Evolutionary conservation across 257 asterid genomes (phyloP), one percentile per base, ranked within the genome.

Genomic region (Prunella vulgaris): DNA sequence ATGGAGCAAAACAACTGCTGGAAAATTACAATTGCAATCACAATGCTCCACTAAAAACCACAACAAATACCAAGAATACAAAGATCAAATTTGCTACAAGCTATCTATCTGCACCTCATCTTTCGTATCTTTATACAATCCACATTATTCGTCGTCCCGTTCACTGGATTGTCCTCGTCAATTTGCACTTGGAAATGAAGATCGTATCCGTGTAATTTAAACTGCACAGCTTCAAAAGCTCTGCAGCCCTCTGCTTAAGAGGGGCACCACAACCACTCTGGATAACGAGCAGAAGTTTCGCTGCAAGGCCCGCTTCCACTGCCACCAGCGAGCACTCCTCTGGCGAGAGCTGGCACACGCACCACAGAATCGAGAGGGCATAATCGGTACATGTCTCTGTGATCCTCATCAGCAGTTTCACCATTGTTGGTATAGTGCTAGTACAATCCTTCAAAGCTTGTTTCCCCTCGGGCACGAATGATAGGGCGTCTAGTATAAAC

Each of bases 211-310:
- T 77, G 57, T 83, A 88, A 69, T 88, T 86, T 30, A 84, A 67
- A 76, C 95, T 82, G 76, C 90, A 88, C 2, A 88, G 88, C 81
- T 86, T 88, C 88, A 88, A 78, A 22, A 88, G 87, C 84, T 88
- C 95, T 0, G 90, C 82, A 0, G 92, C 84, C 15, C 83, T 82
- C 68, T 88, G 90, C 85, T 86, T 88, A 7, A 88, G 78, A n/a
- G 15, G 69, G 0, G 88, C 67, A 18, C 53, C 72, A 38, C 92
- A 88, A 20, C 92, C 88, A 54, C 92, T 88, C 79, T 88, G 92
- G 60, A 88, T 88, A 6, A 88, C 88, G 10, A 88, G 90, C 10
- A 88, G 84, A 2, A 87, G 85, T 70, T 85, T 87, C 1, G 86
- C 86, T 17, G 91, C 91, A 48, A 87, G 87, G 33, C 95, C 95